Evolutionary conservation across 2,329 filamentous ascomycete genomes (phyloP), one percentile per base, ranked within the genome.

Genomic region (Atkinsonella hypoxylon): DNA sequence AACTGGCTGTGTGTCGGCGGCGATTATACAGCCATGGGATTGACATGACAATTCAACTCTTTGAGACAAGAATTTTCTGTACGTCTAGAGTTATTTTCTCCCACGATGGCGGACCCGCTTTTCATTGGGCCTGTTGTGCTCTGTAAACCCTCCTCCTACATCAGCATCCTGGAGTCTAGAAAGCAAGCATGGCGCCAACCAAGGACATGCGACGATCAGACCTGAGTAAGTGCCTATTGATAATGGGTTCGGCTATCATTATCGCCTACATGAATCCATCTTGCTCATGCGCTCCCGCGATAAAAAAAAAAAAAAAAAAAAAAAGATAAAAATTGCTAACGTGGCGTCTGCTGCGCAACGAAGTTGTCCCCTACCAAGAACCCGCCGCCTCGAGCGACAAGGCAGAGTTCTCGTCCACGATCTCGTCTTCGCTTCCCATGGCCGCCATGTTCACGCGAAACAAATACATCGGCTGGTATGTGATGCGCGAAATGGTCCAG

Each of bases 391-490:
- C 83, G 61, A 78, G 76, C 61, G 77, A 79, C 18, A 61, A 73
- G 55, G 72, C 78, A 57, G 89, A 95, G 63, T 78, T 95, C 67
- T 75, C 80, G 49, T 84, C 85, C 68, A 88, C 76, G 30, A 62
- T 83, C 50, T 73, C 77, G 30, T 91, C 84, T 63, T 94, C 90
- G 36, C 75, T 97, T 63, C 91, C 91, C 53, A 96, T 96, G 91
- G 89, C 88, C 52, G 90, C 90, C 56, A 94, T 95, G 77, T 93
- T 95, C 66, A 93, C 86, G 60, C 79, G 89, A 58, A 95, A 95
- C 72, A 86, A 87, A 77, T 93, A 79, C 62, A 70, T 84, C 52
- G 81, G 81, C 63, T 84, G 81, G 78, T 81, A 67, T 54, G 72
- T 64, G 30, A 3, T 13, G 38, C 40, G 34, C 5, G 31, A 5